These are phyloP conservation scores for Kuraishia capsulata DNA, from an alignment of 805 yeast genomes.

Conservation along the genomic window DNA sequence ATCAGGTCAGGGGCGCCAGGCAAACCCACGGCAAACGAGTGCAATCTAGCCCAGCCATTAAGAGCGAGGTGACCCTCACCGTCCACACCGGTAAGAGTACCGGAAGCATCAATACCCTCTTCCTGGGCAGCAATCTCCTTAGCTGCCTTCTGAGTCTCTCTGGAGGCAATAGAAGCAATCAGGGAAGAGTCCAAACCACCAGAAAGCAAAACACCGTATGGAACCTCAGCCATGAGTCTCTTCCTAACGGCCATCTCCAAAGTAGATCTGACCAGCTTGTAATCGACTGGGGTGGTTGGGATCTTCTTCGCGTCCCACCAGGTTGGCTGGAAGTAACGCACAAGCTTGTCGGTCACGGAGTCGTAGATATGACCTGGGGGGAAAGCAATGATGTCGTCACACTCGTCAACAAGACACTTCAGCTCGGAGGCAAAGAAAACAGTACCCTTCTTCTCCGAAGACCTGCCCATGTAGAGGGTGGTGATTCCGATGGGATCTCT, in stretches of 20 bases:
- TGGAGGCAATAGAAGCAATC: conserved; percentile 94
- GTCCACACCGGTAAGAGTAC: conserved; percentile 86
- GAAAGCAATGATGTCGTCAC: conserved; percentile 88
- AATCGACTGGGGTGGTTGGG: conserved; percentile 74
- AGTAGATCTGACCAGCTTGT: conserved; percentile 59
- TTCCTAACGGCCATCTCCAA: conserved; percentile 95
- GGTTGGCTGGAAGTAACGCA: conserved; percentile 83
- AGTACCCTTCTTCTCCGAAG: conserved; percentile 58
- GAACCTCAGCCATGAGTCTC: conserved; percentile 99
- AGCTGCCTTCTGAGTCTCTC: conserved; percentile 83
- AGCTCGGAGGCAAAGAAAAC: conserved; percentile 90
- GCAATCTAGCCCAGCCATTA: conserved; percentile 71
- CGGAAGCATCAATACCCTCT: conserved; percentile 51
- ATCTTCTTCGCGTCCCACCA: conserved; percentile 86
- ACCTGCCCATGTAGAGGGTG: conserved; percentile 90
- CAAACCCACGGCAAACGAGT: conserved; percentile 94
- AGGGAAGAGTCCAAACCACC: conserved; percentile 97
- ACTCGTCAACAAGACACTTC: conserved; percentile 88
- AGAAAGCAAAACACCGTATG: conserved; percentile 93
- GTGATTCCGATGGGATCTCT: conserved; percentile 98
- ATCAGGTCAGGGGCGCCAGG: conserved; percentile 96
- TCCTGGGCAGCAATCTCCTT: conserved; percentile 30
- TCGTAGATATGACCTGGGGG: conserved; percentile 99
- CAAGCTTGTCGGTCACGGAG: conserved; percentile 75
- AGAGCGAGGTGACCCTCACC: conserved; percentile 75